Evolutionary conservation across 148 eudicot genomes (phyloP).

Genomic region (Spergularia bocconei): DNA sequence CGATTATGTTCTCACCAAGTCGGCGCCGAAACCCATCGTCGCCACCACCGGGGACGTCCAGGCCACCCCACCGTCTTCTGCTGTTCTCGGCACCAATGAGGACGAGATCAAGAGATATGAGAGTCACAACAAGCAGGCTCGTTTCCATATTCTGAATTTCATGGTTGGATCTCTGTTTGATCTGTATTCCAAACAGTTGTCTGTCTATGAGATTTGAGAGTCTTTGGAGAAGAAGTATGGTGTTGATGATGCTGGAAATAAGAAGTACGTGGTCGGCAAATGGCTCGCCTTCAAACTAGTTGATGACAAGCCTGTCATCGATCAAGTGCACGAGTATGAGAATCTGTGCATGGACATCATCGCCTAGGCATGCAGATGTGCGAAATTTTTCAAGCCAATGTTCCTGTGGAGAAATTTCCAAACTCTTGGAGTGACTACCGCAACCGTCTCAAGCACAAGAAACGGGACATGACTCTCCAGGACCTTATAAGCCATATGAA

Average conservation of each 20-base stretch:
- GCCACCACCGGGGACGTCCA: too few species aligned
- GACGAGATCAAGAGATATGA: too few species aligned
- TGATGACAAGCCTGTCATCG: background rate
- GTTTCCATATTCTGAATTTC: too few species aligned
- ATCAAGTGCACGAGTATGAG: slow-evolving; percentile 1
- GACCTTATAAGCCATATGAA: slow-evolving; percentile 1
- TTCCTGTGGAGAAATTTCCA: background rate
- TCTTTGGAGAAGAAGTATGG: background rate
- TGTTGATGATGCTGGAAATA: background rate
- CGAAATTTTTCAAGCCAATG: background rate
- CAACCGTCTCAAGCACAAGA: background rate
- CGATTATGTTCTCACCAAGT: too few species aligned
- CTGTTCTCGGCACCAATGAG: too few species aligned
- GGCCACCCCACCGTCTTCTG: too few species aligned
- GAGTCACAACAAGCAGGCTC: too few species aligned
- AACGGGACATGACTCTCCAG: background rate
- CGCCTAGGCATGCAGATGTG: background rate
- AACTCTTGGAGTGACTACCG: background rate
- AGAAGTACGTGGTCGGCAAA: background rate
- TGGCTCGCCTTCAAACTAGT: background rate
- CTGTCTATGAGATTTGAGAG: background rate
- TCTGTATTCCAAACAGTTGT: too few species aligned
- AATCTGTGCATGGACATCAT: background rate
- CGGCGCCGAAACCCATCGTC: too few species aligned
- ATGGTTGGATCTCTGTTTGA: too few species aligned